Evolutionary conservation across 495 filamentous ascomycete species (phyloP).

Genomic region (Collariella sp.): DNA sequence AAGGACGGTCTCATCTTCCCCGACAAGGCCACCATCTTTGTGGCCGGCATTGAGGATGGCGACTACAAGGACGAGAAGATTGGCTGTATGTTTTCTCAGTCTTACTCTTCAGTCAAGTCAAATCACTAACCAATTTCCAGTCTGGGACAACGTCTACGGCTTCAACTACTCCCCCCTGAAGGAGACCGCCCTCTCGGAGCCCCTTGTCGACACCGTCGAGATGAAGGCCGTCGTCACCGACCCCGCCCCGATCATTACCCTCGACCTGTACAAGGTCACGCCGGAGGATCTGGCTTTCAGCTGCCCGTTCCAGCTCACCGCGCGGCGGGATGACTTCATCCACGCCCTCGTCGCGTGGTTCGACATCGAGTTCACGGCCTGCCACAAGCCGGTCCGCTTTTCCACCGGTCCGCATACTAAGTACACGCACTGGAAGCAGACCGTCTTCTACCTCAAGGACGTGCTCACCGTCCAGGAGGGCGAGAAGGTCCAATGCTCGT

Average conservation of each 20-base stretch:
- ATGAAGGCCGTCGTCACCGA: slow-evolving; percentile 70
- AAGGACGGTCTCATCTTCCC: slow-evolving; percentile 79
- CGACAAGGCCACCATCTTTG: slow-evolving; percentile 76
- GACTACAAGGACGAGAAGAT: slow-evolving; percentile 74
- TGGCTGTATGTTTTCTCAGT: slow-evolving; percentile 42
- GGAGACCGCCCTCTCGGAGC: slow-evolving; percentile 60
- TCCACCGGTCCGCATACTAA: slow-evolving; percentile 83
- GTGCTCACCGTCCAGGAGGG: slow-evolving; percentile 74
- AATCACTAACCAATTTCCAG: slow-evolving; percentile 29
- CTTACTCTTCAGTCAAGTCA: neutral
- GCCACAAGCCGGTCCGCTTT: slow-evolving; percentile 78
- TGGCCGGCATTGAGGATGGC: slow-evolving; percentile 77
- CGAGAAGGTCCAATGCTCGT: slow-evolving; percentile 59
- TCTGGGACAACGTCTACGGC: slow-evolving; percentile 80
- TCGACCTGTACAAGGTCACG: slow-evolving; percentile 64
- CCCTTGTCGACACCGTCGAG: slow-evolving; percentile 63
- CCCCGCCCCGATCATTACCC: slow-evolving; percentile 54
- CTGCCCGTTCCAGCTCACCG: slow-evolving; percentile 55
- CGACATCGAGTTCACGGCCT: slow-evolving; percentile 95
- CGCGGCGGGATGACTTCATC: slow-evolving; percentile 77
- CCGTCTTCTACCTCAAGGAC: slow-evolving; percentile 80
- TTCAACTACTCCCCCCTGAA: slow-evolving; percentile 68
- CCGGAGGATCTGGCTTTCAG: slow-evolving; percentile 58
- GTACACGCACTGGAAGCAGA: slow-evolving; percentile 95
- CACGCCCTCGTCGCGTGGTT: slow-evolving; percentile 97